These are phyloP conservation scores for Coccomyxa subellipsoidea DNA, from an alignment of 163 green algal species.

Conservation along the genomic window DNA sequence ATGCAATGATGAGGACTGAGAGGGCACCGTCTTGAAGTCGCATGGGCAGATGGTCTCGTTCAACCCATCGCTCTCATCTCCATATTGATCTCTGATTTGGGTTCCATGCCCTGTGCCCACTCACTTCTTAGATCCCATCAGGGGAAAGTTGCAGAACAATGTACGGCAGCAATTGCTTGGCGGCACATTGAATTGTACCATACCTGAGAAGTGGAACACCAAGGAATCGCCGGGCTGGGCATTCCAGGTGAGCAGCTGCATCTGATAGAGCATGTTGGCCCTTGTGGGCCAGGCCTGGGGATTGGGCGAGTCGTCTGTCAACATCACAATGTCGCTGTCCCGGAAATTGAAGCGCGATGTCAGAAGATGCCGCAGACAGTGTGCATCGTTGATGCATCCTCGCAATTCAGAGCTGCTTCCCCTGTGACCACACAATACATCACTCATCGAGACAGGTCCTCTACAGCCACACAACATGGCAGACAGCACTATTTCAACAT, in stretches of 20 bases:
- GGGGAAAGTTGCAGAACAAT: too few relatives aligned
- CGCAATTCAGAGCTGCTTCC: constrained; percentile 17
- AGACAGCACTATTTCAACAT: not conserved
- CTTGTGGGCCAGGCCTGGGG: constrained; percentile 11
- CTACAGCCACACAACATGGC: not conserved
- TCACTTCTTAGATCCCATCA: not conserved
- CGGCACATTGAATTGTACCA: too few relatives aligned
- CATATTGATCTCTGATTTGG: constrained; percentile 50
- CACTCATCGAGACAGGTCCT: not conserved
- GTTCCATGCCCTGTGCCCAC: constrained; percentile 48
- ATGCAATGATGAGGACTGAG: not conserved
- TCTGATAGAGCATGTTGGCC: constrained; percentile 16
- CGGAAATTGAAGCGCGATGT: constrained; percentile 19
- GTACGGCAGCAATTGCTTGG: too few relatives aligned
- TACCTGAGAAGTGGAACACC: constrained; percentile 64
- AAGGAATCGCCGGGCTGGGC: constrained; percentile 68
- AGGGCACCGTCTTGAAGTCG: constrained; percentile 62
- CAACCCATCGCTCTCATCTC: constrained; percentile 71
- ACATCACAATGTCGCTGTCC: constrained; percentile 11
- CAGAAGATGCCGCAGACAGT: constrained; percentile 74
- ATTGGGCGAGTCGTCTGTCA: constrained; percentile 13
- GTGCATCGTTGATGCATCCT: constrained; percentile 85
- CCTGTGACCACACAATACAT: not conserved
- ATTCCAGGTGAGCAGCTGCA: constrained; percentile 7
- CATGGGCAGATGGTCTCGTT: constrained; percentile 86